Evolutionary conservation across 495 filamentous ascomycete genomes (phyloP).

Genomic region (Pseudevernia furfuracea): DNA sequence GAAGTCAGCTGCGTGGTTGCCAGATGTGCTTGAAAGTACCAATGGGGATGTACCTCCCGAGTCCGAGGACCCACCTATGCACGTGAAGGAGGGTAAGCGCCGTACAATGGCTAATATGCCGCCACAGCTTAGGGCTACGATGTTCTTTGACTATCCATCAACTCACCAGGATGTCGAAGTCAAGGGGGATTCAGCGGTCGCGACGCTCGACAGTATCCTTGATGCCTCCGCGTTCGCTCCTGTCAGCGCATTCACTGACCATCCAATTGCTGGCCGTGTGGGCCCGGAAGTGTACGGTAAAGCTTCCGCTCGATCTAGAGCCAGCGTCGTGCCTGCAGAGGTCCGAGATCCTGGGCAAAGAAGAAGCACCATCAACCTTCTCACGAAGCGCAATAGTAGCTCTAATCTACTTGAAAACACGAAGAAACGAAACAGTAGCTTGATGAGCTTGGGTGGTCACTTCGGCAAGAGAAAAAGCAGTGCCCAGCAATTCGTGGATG

Average conservation of each 20-base stretch:
- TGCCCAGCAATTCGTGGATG: conserved; percentile 15
- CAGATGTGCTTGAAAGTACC: conserved; percentile 28
- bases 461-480: conserved; percentile 26
- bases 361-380: conserved; percentile 17
- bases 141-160: conserved; percentile 74
- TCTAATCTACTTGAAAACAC: conserved; percentile 21
- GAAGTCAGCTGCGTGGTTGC: conserved; percentile 35
- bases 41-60: conserved; percentile 13
- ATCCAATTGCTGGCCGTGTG: conserved; percentile 69
- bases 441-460: conserved; percentile 24
- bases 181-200: conserved; percentile 73
- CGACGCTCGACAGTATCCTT: conserved; percentile 84
- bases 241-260: conserved; percentile 91
- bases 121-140: conserved; percentile 80
- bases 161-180: conserved; percentile 56
- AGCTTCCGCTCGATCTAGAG: conserved; percentile 30
- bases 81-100: conserved; percentile 26
- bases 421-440: conserved; percentile 23
- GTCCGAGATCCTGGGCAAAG: conserved; percentile 22
- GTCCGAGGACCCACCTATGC: conserved; percentile 9
- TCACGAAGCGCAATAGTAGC: conserved; percentile 23
- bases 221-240: conserved; percentile 90
- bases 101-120: conserved; percentile 52
- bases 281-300: conserved; percentile 58
- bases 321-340: conserved; percentile 25